Evolutionary conservation across 2,329 filamentous ascomycete genomes (phyloP), one percentile per base, ranked within the genome.

Genomic region (Colletotrichum lindemuthianum): DNA sequence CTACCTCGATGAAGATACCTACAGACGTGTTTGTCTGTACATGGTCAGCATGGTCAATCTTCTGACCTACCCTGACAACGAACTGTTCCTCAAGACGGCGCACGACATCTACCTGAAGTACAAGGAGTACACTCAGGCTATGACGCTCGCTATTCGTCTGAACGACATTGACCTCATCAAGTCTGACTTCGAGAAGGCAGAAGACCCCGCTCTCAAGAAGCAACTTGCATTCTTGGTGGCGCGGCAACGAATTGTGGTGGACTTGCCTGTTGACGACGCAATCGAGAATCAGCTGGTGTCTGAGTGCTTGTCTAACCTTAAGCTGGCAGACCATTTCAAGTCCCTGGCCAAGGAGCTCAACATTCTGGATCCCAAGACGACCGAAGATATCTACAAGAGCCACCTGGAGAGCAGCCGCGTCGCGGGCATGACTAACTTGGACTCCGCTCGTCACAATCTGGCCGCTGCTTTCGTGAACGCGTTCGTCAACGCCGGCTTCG

Each of bases 21-120:
- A 97, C 76, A 84, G 91, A 56, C 86, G 96, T 73, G 96, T 97
- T 60, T 98, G 96, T 76, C 81, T 99, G 70, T 99, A 99, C 81
- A 97, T 99, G 90, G 93, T 97, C 72, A 97, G 93, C 83, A 98
- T 98, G 92, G 96, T 99, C 70, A 97, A 96, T 74, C 87, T 99
- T 16, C 88, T 99, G 76, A 97, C 96, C 58, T 98, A 97, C 74
- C 96, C 96, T 47, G 96, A 99, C 79, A 97, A 99, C 78, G 92
- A 97, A 75, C 90, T 92, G 72, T 98, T 99, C 80, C 89, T 99
- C 65, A 90, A 89, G 69, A 97, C 95, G 8, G 94, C 95, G 51
- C 96, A 98, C 81, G 87, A 90, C 68, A 96, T 99, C 74, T 99
- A 99, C 81, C 90, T 93, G 71, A 86, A 92, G 71, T 97, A 97